Evolutionary conservation across 2,329 filamentous ascomycete species (phyloP).

Genomic region (Cladosporium halotolerans): DNA sequence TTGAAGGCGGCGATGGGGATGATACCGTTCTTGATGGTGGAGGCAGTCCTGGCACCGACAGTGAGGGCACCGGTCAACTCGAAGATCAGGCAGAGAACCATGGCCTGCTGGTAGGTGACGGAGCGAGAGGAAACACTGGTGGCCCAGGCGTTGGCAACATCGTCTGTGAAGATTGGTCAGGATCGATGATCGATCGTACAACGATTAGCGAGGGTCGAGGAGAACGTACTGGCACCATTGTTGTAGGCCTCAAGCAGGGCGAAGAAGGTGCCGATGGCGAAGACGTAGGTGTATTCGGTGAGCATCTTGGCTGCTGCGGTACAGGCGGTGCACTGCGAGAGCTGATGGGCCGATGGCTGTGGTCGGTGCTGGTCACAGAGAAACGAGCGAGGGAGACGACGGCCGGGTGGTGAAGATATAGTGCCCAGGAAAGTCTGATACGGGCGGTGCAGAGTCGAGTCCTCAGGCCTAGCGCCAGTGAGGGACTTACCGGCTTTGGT

Average conservation of each 20-base stretch:
- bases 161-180: constrained; percentile 26
- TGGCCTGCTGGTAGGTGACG: constrained; percentile 47
- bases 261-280: constrained; percentile 59
- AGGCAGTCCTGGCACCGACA: constrained; percentile 49
- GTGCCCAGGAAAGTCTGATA: neutral
- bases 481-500: neutral
- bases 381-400: neutral
- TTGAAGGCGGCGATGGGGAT: constrained; percentile 46
- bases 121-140: constrained; percentile 47
- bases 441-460: neutral
- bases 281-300: constrained; percentile 56
- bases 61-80: constrained; percentile 49
- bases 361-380: neutral
- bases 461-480: neutral
- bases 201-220: neutral
- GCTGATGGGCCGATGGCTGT: neutral
- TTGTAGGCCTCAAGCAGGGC: constrained; percentile 63
- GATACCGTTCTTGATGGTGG: constrained; percentile 57
- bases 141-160: constrained; percentile 52
- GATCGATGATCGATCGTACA: neutral
- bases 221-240: constrained; percentile 45
- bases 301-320: constrained; percentile 31
- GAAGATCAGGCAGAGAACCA: constrained; percentile 44
- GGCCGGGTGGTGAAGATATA: neutral
- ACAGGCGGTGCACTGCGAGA: neutral